Evolutionary conservation across 2,329 filamentous ascomycete species (phyloP).

Genomic region (Arthrinium puccinioides): DNA sequence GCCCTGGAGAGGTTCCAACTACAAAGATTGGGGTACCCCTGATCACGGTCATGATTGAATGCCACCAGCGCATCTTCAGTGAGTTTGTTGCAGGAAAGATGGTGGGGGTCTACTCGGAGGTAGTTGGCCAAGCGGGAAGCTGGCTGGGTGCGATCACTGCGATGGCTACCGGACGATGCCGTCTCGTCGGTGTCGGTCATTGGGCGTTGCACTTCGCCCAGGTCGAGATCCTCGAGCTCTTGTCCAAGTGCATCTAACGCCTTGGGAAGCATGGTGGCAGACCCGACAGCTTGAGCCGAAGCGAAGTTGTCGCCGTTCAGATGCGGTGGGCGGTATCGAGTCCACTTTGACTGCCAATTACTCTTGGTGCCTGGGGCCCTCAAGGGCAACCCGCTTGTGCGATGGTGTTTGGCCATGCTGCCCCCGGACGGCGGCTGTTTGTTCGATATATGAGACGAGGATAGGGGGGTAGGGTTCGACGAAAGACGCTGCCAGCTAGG

Average conservation of each 20-base stretch:
- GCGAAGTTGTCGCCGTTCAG: slow-evolving; percentile 12
- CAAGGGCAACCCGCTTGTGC: too few relatives aligned
- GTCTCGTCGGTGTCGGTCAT: background rate
- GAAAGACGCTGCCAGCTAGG: too few relatives aligned
- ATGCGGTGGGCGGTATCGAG: slow-evolving; percentile 10
- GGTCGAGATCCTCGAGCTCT: background rate
- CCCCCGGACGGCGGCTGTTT: too few relatives aligned
- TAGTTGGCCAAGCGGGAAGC: background rate
- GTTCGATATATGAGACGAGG: too few relatives aligned
- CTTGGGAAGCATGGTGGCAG: slow-evolving; percentile 4
- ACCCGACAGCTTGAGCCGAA: slow-evolving; percentile 7
- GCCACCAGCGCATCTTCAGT: slow-evolving; percentile 13
- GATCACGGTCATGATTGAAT: slow-evolving; percentile 7
- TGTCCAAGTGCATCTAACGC: background rate
- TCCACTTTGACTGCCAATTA: slow-evolving; percentile 7
- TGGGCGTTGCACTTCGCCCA: background rate
- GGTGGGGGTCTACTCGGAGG: too few relatives aligned
- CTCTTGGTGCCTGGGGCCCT: too few relatives aligned
- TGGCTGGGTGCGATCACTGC: background rate
- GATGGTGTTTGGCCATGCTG: too few relatives aligned
- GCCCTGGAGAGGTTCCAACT: slow-evolving; percentile 10
- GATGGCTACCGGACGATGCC: background rate
- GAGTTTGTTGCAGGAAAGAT: slow-evolving; percentile 4
- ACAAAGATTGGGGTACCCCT: slow-evolving; percentile 7
- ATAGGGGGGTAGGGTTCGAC: too few relatives aligned